These are phyloP conservation scores for Volutella citrinella DNA, from an alignment of 2,329 filamentous ascomycete species.

Conservation along the genomic window DNA sequence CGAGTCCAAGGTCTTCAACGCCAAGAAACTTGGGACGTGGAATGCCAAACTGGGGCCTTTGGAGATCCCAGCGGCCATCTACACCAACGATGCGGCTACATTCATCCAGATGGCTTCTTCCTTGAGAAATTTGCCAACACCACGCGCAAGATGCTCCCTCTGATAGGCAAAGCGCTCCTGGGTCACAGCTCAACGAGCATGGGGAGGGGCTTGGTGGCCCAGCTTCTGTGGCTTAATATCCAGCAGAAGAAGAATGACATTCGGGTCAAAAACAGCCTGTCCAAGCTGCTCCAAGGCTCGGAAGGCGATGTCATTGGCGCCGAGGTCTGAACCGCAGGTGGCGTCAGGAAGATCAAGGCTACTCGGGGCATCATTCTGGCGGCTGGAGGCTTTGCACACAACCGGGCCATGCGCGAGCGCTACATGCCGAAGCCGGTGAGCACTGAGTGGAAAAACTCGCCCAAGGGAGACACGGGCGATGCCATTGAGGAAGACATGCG, in stretches of 20 bases:
- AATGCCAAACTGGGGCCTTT: neutral
- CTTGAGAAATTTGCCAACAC: neutral
- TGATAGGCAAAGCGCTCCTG: neutral
- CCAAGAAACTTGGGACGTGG: constrained; percentile 1
- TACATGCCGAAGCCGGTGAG: neutral
- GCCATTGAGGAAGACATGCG: neutral
- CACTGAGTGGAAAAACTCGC: neutral
- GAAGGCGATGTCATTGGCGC: neutral
- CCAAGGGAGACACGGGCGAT: constrained; percentile 1
- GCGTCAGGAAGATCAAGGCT: neutral
- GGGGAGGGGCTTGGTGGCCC: neutral
- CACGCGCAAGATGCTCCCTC: neutral
- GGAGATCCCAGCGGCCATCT: neutral
- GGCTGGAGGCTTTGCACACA: constrained; percentile 1
- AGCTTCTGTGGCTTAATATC: constrained; percentile 2
- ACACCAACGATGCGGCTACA: neutral
- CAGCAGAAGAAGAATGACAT: neutral
- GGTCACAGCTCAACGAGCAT: neutral
- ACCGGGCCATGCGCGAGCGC: neutral
- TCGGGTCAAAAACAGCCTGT: neutral
- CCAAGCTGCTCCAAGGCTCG: neutral
- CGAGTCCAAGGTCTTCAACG: constrained; percentile 1
- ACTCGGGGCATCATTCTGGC: neutral
- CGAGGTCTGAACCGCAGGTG: neutral
- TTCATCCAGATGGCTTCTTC: constrained; percentile 1